These are phyloP conservation scores for Onygenales sp. DNA, from an alignment of 2,329 filamentous ascomycete species.

Conservation along the genomic window DNA sequence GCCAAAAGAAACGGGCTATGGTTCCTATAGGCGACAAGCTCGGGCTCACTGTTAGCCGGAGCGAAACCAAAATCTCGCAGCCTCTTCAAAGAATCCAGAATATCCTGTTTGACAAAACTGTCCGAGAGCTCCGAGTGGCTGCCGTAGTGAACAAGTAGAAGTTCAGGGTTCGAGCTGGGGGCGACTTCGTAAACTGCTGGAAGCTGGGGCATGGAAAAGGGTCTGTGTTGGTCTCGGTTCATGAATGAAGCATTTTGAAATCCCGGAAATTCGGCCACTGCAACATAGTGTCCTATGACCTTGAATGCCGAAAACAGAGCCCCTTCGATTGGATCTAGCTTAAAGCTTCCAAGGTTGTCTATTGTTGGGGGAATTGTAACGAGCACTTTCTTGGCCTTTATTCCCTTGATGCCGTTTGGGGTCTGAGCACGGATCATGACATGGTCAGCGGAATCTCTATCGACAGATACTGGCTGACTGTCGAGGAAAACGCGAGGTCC, in stretches of 20 bases:
- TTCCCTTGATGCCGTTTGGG: constrained; percentile 19
- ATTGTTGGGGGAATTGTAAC: constrained; percentile 34
- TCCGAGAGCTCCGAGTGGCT: constrained; percentile 12
- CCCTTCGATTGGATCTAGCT: constrained; percentile 25
- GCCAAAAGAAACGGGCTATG: constrained; percentile 31
- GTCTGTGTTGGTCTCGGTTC: constrained; percentile 18
- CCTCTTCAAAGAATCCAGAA: constrained; percentile 16
- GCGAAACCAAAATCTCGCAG: constrained; percentile 8
- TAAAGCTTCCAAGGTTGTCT: constrained; percentile 26
- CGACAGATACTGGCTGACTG: no score
- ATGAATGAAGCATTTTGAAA: constrained; percentile 5
- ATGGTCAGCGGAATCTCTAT: no score
- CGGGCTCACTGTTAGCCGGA: constrained; percentile 12
- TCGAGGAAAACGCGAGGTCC: no score
- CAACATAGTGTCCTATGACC: constrained; percentile 34
- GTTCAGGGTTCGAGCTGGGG: constrained; percentile 11
- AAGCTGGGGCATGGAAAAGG: constrained; percentile 21
- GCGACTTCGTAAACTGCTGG: constrained; percentile 21
- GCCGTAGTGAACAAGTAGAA: constrained; percentile 14
- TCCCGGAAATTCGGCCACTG: constrained; percentile 28
- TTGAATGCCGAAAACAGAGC: constrained; percentile 29
- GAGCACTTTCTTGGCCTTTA: constrained; percentile 34
- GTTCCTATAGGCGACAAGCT: constrained; percentile 25
- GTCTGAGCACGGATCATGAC: constrained; percentile 10
- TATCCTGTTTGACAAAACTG: constrained; percentile 19